Percentiles rank a stretch among this genome's conserved stretches.
Conservation (phyloP, 257 asterid species). For the Marsdenia floribunda region DNA sequence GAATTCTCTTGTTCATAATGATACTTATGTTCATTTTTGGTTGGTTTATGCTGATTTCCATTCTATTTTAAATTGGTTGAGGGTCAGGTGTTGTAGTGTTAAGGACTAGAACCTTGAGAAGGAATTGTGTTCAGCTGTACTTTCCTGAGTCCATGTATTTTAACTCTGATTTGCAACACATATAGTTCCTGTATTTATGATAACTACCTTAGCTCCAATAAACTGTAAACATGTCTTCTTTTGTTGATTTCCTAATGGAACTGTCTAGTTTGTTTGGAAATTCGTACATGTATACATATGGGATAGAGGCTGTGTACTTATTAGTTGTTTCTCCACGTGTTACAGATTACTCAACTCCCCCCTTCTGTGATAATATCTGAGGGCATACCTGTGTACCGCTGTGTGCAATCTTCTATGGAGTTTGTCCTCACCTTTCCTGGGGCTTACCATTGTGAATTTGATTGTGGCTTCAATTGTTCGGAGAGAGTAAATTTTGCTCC, state of each 20-base stretch:
- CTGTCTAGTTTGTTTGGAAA: background rate
- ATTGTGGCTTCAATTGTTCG: constrained; percentile 77
- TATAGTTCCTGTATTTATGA: background rate
- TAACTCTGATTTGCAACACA: background rate
- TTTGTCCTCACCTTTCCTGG: constrained; percentile 68
- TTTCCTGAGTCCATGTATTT: background rate
- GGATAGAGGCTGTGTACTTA: background rate
- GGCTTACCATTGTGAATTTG: constrained; percentile 61
- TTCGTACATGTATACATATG: constrained; percentile 3
- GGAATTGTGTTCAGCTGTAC: background rate
- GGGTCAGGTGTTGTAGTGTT: background rate
- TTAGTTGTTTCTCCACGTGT: constrained; percentile 12
- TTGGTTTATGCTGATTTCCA: background rate
- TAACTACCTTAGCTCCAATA: background rate
- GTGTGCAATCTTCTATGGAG: constrained; percentile 61
- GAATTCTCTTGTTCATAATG: background rate
- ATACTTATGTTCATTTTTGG: background rate
- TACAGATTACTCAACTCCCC: constrained; percentile 65
- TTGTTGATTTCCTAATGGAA: background rate
- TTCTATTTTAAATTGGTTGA: background rate
- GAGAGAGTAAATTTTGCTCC: constrained; percentile 76
- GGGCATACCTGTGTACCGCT: constrained; percentile 80
- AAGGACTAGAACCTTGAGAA: background rate
- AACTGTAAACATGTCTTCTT: background rate
- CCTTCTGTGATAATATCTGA: constrained; percentile 53